Evolutionary conservation across 495 filamentous ascomycete species (phyloP), one percentile per base, ranked within the genome.

Genomic region (Penicillium canescens): DNA sequence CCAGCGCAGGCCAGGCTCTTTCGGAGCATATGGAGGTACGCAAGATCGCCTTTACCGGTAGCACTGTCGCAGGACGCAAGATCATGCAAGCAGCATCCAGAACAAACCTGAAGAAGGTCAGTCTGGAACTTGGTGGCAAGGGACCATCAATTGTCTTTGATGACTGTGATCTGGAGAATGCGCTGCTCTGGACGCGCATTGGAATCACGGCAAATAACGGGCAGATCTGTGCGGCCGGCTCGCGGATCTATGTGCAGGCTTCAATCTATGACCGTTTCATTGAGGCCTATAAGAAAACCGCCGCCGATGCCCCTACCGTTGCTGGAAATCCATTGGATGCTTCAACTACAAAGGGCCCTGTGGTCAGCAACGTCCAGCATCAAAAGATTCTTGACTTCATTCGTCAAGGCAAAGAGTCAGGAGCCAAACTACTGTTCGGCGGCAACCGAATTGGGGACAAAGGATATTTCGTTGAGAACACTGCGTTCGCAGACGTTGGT

Each of bases 331-430:
- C 91, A 0, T 90, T 93, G 61, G 78, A 83, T 14, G 79, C 87
- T 56, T 74, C 70, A 12, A 93, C 90, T 1, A 60, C 54, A 70
- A 90, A 96, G 65, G 92, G 92, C 1, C 92, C 92, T 3, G 86
- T 93, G 65, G 85, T 95, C 38, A 91, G 86, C 10, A 86, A 85
- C 63, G 71, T 77, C 23, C 92, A 96, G 64, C 90, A 88, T 58
- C 87, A 96, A 46, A 78, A 84, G n/a, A 84, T 97, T n/a, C 78
- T 95, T 21, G 74, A 73, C 20, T 97, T 88, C 66, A 87, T 96
- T 59, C 76, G 88, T 43, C 64, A 82, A 13, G 92, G 88, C 0
- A 87, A 88, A 70, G 70, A 78, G 10, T 89, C 91, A 59, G 92
- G 92, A 28, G 91, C 91, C 4, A 87, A 76, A 10, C 68, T 96